Conservation (phyloP, 805 yeast genomes). For the Schwanniomyces yamadae region DNA sequence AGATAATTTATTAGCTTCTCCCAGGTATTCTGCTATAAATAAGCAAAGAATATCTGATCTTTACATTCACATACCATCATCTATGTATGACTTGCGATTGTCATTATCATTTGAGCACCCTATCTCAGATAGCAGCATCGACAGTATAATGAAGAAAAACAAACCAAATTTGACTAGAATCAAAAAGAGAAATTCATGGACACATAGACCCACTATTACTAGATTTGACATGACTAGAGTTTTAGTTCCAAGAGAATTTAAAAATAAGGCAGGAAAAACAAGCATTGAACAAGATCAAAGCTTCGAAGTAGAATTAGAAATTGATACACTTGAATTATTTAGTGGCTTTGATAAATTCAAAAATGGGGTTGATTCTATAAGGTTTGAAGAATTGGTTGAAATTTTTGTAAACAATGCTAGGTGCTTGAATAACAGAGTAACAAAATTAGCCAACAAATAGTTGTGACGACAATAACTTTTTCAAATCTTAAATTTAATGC, state of each 20-base stretch:
- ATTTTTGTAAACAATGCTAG: constrained; percentile 44
- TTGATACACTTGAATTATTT: constrained; percentile 39
- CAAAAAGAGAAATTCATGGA: constrained; percentile 70
- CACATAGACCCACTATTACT: constrained; percentile 73
- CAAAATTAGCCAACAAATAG: constrained; percentile 33
- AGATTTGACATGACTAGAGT: constrained; percentile 73
- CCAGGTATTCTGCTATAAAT: constrained; percentile 68
- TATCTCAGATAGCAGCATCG: constrained; percentile 55
- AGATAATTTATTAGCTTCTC: constrained; percentile 58
- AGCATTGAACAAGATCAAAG: constrained; percentile 34
- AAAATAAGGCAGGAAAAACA: constrained; percentile 37
- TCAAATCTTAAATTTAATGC: too few species aligned
- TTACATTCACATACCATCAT: constrained; percentile 70
- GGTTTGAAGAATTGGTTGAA: constrained; percentile 47
- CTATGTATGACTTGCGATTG: constrained; percentile 72
- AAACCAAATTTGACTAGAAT: constrained; percentile 59
- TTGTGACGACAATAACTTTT: too few species aligned
- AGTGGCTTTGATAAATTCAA: constrained; percentile 41
- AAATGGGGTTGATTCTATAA: constrained; percentile 34
- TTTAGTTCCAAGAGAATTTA: constrained; percentile 32
- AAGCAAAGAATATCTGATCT: constrained; percentile 75
- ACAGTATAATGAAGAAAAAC: constrained; percentile 47
- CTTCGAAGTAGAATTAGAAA: constrained; percentile 42
- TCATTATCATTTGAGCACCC: constrained; percentile 80
- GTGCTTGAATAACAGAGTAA: constrained; percentile 42